Evolutionary conservation across 352 stramenopile genomes (phyloP), one percentile per base, ranked within the genome.

Genomic region (Globisporangium nunn): DNA sequence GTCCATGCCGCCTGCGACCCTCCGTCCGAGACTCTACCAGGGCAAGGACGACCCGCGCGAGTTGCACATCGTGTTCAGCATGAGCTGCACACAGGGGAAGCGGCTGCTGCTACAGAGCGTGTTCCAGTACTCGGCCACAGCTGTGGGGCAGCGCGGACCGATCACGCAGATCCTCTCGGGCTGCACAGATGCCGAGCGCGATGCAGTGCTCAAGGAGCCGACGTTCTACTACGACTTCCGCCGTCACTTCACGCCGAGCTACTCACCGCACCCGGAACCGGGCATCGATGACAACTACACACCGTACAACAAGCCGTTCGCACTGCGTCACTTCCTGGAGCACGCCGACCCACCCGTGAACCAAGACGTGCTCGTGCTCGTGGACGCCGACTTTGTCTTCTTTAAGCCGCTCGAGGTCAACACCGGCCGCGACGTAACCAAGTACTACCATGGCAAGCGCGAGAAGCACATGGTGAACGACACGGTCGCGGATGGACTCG

Each of bases 21-120:
- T 7, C 1, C 41, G 15, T 17, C 12, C 46, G 17, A n/a, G 40
- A 17, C 50, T 62, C 18, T 62, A 57, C 50, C 57, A 62, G 33
- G 64, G 52, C 30, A 55, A 71, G 44, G 58, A 73, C 4, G 71
- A 79, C 58, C 56, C 37, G 17, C 70, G 53, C 55, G 66, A 77
- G 49, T 49, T 75, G 76, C 75, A 85, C 63, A 68, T 78, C 33
- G 68, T 79, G 31, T 85, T 81, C 62, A 82, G 72, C 57, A 81
- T 74, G 58, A 72, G 68, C 54, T 85, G 72, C 67, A 48, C 59
- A 4, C 68, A 82, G 59, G 54, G 60, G 4, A 61, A 71, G 54
- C 72, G 75, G 1, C 51, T 74, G 46, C 56, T 75, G 31, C 50
- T 78, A 40, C 62, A 73, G 61, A 78, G 64, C 15, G 65, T 79